These are phyloP conservation scores for Chytriomyces sp. DNA, from an alignment of 192 early-diverging fungal species.

Conservation along the genomic window DNA sequence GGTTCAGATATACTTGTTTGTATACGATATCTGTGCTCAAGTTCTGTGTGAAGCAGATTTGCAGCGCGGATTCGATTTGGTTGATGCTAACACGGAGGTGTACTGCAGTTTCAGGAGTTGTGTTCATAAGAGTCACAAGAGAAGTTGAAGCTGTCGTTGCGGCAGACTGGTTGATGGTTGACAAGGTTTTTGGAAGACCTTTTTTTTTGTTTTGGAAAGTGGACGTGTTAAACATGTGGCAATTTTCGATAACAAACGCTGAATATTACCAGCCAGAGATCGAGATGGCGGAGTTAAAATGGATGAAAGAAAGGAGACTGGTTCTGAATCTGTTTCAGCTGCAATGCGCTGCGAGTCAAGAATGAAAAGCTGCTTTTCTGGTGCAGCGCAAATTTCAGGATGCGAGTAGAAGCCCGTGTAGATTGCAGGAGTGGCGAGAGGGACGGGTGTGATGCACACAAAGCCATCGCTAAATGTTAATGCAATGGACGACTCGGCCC, in stretches of 20 bases:
- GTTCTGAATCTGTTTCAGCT: neutral
- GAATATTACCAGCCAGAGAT: conserved; percentile 4
- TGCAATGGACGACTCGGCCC: conserved; percentile 56
- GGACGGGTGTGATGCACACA: conserved; percentile 53
- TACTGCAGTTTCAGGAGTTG: conserved; percentile 58
- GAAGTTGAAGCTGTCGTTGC: neutral
- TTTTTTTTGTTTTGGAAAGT: neutral
- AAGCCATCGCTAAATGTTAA: conserved; percentile 59
- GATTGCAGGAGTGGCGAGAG: conserved; percentile 37
- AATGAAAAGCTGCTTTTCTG: conserved; percentile 33
- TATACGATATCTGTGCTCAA: conserved; percentile 66
- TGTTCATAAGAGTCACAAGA: conserved; percentile 39
- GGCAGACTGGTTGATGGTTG: conserved; percentile 1
- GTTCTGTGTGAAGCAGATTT: conserved; percentile 56
- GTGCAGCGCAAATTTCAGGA: conserved; percentile 22
- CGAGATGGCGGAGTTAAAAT: neutral
- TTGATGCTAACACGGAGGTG: conserved; percentile 54
- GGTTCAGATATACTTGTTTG: conserved; percentile 61
- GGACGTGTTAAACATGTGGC: conserved; percentile 18
- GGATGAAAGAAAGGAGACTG: neutral
- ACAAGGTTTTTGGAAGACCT: conserved; percentile 40
- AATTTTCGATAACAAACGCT: conserved; percentile 16
- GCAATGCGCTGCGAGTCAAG: conserved; percentile 13
- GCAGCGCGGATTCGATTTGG: conserved; percentile 64
- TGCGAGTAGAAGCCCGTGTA: neutral